Evolutionary conservation across 2,329 filamentous ascomycete species (phyloP).

Genomic region (Penicillium sp.): DNA sequence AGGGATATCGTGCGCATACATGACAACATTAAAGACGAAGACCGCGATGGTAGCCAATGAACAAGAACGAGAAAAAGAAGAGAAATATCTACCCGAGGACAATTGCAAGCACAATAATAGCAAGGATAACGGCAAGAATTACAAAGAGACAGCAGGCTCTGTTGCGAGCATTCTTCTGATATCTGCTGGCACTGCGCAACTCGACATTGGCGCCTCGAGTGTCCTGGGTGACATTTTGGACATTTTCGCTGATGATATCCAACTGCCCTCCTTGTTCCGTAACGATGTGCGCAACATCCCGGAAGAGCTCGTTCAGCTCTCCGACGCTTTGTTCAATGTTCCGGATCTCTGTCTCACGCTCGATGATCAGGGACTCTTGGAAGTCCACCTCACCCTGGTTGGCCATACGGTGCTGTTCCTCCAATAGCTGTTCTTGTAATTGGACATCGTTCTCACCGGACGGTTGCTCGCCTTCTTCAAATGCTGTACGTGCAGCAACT

Average conservation of each 20-base stretch:
- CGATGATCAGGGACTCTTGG: conserved; percentile 90
- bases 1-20: conserved; percentile 37
- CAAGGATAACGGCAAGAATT: conserved; percentile 82
- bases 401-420: conserved; percentile 77
- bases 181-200: conserved; percentile 78
- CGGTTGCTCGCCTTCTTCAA: conserved; percentile 56
- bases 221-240: conserved; percentile 77
- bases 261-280: conserved; percentile 88
- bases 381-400: conserved; percentile 96
- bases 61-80: conserved; percentile 13
- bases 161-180: conserved; percentile 93
- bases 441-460: conserved; percentile 44
- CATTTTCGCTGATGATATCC: conserved; percentile 83
- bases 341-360: conserved; percentile 94
- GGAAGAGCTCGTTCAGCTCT: conserved; percentile 93
- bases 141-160: conserved; percentile 91
- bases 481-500: conserved; percentile 74
- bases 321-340: conserved; percentile 96
- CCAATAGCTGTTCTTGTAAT: conserved; percentile 65
- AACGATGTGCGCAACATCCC: conserved; percentile 97
- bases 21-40: conserved; percentile 14
- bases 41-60: conserved; percentile 10
- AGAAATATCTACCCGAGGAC: conserved; percentile 61
- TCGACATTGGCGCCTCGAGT: conserved; percentile 84
- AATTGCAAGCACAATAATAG: conserved; percentile 85